Conservation (phyloP, 345 rosid species). For the Hibiscus syriacus region DNA sequence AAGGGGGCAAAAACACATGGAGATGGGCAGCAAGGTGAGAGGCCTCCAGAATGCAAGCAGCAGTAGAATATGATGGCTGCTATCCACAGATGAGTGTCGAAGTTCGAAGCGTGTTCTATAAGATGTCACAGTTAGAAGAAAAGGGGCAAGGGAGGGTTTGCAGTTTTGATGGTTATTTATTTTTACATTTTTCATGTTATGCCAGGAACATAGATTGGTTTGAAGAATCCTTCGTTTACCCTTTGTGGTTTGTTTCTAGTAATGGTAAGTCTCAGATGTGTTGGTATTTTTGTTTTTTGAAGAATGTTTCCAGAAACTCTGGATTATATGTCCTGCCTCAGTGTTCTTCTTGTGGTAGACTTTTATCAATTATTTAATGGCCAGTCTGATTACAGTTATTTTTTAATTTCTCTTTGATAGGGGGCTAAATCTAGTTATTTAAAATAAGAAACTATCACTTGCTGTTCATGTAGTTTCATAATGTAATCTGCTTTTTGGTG, state of each 20-base stretch:
- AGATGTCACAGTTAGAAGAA: constrained; percentile 6
- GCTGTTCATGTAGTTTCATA: no score
- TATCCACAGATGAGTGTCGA: background rate
- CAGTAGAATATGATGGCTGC: constrained; percentile 34
- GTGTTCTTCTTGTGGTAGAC: background rate
- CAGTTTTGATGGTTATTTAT: no score
- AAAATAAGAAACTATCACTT: no score
- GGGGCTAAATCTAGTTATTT: no score
- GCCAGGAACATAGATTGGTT: constrained; percentile 17
- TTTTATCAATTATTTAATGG: background rate
- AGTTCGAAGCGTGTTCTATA: background rate
- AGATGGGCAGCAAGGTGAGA: constrained; percentile 62
- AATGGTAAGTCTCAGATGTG: constrained; percentile 6
- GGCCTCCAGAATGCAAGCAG: constrained; percentile 98
- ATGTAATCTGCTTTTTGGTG: no score
- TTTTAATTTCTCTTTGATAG: background rate
- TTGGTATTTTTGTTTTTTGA: background rate
- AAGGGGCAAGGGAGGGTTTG: constrained; percentile 13
- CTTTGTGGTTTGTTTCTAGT: background rate
- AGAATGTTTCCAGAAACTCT: constrained; percentile 11
- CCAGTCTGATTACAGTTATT: background rate
- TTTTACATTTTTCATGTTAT: no score
- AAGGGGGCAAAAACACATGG: constrained; percentile 46
- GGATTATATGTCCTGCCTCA: background rate
- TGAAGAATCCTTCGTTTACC: constrained; percentile 17